Percentiles rank a stretch among this genome's conserved stretches.
phyloP scores from a whole-genome alignment of 441 rosid species.

The Adansonia madagascariensis region DNA sequence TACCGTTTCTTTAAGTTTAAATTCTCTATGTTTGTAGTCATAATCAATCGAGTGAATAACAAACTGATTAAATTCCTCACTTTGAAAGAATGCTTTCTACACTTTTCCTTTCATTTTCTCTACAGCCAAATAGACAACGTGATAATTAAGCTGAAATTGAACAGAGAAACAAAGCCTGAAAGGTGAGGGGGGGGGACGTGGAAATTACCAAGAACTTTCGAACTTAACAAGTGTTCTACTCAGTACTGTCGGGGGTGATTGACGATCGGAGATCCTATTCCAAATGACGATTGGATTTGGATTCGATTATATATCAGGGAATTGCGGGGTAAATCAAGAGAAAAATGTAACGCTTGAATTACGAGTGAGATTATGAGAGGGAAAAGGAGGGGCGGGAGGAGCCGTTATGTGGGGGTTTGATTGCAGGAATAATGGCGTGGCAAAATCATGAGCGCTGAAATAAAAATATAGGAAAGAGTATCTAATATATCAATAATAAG shows the following conservation, averaged over 20 bases:
- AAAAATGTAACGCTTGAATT: too few species aligned
- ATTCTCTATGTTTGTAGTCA: background rate
- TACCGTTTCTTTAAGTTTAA: too few species aligned
- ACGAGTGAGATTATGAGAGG: too few species aligned
- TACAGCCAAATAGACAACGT: conserved; percentile 9
- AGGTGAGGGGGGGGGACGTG: background rate
- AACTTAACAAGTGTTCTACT: conserved; percentile 7
- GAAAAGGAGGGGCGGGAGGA: too few species aligned
- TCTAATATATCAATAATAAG: too few species aligned
- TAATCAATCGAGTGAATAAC: background rate
- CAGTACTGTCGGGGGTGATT: background rate
- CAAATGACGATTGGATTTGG: background rate
- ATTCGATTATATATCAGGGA: background rate
- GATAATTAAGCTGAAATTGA: background rate
- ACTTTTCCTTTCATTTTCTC: conserved; percentile 20
- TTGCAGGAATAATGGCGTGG: too few species aligned
- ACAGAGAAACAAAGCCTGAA: background rate
- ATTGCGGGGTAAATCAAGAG: background rate
- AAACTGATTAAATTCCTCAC: conserved; percentile 7
- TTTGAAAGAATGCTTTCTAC: background rate
- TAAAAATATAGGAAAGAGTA: too few species aligned
- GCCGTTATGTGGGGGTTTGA: too few species aligned
- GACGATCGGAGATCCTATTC: conserved; percentile 1
- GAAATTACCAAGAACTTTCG: conserved; percentile 12
- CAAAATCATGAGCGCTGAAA: too few species aligned